Conservation (phyloP, 441 rosid species). For the Adansonia rubrostipa region DNA sequence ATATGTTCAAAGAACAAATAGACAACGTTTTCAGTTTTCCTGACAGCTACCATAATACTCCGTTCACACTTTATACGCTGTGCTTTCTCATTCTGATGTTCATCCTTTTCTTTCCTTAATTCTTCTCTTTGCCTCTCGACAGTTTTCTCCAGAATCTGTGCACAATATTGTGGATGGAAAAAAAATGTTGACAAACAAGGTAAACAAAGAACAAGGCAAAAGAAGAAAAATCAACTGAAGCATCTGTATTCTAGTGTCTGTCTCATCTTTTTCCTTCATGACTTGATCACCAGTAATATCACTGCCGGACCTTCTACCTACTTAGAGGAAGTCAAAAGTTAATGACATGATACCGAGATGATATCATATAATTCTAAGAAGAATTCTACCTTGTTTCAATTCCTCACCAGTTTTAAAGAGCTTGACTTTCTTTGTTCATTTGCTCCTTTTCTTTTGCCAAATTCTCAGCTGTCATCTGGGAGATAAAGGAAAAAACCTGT, state of each 20-base stretch:
- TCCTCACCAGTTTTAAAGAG: constrained; percentile 82
- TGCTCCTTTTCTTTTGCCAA: constrained; percentile 78
- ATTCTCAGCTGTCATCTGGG: constrained; percentile 50
- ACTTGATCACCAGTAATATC: constrained; percentile 70
- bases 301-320: constrained; percentile 59
- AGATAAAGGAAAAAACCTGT: constrained; percentile 18
- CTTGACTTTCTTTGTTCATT: constrained; percentile 66
- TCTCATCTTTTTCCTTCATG: constrained; percentile 92
- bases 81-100: constrained; percentile 47
- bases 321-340: constrained; percentile 30
- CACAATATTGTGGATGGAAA: constrained; percentile 20
- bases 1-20: constrained; percentile 5
- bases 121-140: constrained; percentile 67
- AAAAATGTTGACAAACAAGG: constrained; percentile 7
- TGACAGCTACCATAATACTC: constrained; percentile 62
- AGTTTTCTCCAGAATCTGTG: constrained; percentile 66
- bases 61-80: constrained; percentile 61
- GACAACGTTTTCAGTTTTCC: constrained; percentile 70
- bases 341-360: constrained; percentile 23
- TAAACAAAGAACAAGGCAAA: constrained; percentile 13
- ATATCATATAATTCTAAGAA: constrained; percentile 13
- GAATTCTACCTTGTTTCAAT: constrained; percentile 71
- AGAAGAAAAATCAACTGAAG: constrained; percentile 13
- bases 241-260: constrained; percentile 89
- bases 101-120: constrained; percentile 67